Evolutionary conservation across 2,329 filamentous ascomycete species (phyloP), one percentile per base, ranked within the genome.

Genomic region (Stachybotrys echinatus): DNA sequence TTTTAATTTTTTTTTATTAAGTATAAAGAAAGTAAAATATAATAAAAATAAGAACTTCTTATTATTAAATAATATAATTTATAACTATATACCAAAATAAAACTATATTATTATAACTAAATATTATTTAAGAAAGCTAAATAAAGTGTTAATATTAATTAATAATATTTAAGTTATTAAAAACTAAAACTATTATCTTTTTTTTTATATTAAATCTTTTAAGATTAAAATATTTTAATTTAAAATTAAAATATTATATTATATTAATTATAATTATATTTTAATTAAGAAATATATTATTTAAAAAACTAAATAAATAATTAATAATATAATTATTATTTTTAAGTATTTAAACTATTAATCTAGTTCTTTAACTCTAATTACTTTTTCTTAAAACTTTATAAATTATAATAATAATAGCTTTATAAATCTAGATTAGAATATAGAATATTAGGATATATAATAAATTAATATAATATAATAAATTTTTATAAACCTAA

Each of bases 51-150:
- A 45, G 38, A 47, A 52, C 34, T 45, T 34, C 10, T 55, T 55
- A 42, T 56, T 54, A 14, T 54, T 56, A 19, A 61, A 52, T 40
- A 59, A 63, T 12, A 56, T 57, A 12, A 54, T 55, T 12, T 57
- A 58, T 17, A 53, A 57, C 40, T 60, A 55, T 12, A 59, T 62
- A 27, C 54, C 65, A 20, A 61, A 65, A 50, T 62, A 62, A 10
- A 65, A 66, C 47, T 56, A 63, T 47, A 57, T 64, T 21, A 63
- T 63, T 8, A 62, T 63, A 19, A 66, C 60, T 12, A 65, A 64
- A 45, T 66, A 61, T 45, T 62, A 63, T 18, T 47, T 57, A 12
- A 53, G 63, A 6, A 65, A 65, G 51, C 58, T 61, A 19, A 59
- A 62, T 44, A 58, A 65, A 48, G 60, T 61, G 21, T 62, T 58